Evolutionary conservation across 768 basidiomycete species (phyloP).

Genomic region (Boletellus emodensis): DNA sequence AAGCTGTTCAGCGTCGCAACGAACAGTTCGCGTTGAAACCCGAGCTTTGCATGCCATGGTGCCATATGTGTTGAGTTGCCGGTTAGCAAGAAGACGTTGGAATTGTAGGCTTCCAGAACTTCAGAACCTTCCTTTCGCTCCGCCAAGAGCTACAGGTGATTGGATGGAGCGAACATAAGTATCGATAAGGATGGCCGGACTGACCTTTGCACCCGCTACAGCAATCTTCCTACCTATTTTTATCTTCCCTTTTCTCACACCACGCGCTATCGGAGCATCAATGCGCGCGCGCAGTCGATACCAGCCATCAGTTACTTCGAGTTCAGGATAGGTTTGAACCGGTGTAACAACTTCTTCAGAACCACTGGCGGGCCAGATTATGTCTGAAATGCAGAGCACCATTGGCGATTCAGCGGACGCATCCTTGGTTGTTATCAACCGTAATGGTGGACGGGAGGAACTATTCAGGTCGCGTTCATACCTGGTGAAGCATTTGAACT

Average conservation of each 20-base stretch:
- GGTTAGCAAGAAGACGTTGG: conserved; percentile 58
- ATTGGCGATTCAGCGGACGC: conserved; percentile 74
- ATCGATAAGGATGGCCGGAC: conserved; percentile 20
- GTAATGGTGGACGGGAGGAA: conserved; percentile 76
- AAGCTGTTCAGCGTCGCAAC: conserved; percentile 77
- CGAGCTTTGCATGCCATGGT: conserved; percentile 85
- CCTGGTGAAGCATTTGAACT: conserved; percentile 37
- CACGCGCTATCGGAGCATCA: conserved; percentile 70
- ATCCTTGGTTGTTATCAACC: conserved; percentile 80
- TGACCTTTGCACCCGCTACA: conserved; percentile 73
- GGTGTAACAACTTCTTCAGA: conserved; percentile 36
- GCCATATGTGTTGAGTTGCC: conserved; percentile 87
- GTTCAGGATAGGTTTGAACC: conserved; percentile 45
- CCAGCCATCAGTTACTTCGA: conserved; percentile 99
- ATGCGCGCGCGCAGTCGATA: conserved; percentile 77
- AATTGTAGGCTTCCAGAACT: conserved; percentile 74
- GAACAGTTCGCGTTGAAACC: conserved; percentile 63
- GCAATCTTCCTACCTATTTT: conserved; percentile 80
- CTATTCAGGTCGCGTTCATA: conserved; percentile 85
- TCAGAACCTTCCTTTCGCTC: conserved; percentile 77
- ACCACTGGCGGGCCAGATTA: conserved; percentile 49
- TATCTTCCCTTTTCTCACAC: conserved; percentile 61
- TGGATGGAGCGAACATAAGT: neutral
- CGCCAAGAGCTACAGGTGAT: conserved; percentile 50
- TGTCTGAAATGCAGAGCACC: conserved; percentile 77